Evolutionary conservation across 2,329 filamentous ascomycete species (phyloP).

Genomic region (Gaeumannomyces tritici): DNA sequence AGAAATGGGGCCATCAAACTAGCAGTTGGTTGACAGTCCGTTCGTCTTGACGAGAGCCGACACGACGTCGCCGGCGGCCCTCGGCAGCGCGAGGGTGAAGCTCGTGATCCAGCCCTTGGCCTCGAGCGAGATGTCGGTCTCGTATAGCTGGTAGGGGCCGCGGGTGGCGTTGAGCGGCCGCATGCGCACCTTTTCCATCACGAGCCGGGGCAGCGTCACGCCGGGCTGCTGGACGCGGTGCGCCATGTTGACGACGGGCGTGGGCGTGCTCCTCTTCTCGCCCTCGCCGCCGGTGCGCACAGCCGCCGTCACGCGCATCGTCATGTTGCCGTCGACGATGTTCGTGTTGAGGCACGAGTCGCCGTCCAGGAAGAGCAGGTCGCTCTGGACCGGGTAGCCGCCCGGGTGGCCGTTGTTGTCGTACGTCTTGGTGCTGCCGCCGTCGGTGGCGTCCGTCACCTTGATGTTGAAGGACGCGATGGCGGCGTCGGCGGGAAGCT

Average conservation of each 20-base stretch:
- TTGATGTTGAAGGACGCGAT: slow-evolving; percentile 22
- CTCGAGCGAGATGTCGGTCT: slow-evolving; percentile 14
- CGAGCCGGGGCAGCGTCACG: slow-evolving; percentile 18
- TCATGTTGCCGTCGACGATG: not conserved
- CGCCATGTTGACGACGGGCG: not conserved
- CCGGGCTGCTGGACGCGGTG: slow-evolving; percentile 27
- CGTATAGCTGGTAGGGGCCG: slow-evolving; percentile 38
- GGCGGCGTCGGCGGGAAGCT: slow-evolving; percentile 14
- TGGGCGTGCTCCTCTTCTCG: not conserved
- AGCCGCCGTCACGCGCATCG: slow-evolving; percentile 33
- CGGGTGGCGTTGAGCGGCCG: slow-evolving; percentile 28
- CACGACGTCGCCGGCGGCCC: not conserved
- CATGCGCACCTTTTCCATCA: slow-evolving; percentile 27
- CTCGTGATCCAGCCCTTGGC: not conserved
- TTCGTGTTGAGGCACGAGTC: not conserved
- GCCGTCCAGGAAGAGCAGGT: not conserved
- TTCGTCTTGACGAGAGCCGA: not conserved
- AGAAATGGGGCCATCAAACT: too few relatives aligned
- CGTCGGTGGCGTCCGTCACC: slow-evolving; percentile 14
- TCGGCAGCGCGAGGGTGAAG: not conserved
- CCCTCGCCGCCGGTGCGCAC: not conserved
- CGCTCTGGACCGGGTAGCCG: not conserved
- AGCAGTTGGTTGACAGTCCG: not conserved
- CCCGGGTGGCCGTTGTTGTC: not conserved
- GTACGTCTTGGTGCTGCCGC: slow-evolving; percentile 10